Conservation (phyloP, 2,329 filamentous ascomycete genomes). For the Botrytis medusae region DNA sequence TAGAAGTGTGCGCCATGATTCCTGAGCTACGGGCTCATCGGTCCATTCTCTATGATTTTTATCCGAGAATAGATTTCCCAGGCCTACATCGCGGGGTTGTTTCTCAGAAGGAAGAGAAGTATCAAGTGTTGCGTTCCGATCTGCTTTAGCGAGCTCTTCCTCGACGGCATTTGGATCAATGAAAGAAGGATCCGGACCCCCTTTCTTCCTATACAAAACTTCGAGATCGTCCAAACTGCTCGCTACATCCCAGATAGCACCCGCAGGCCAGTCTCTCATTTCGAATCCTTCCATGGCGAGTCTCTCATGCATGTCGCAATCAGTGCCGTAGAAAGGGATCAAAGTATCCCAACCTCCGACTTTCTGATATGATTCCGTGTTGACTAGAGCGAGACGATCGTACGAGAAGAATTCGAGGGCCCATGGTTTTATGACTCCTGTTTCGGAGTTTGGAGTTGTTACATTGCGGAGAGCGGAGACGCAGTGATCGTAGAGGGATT, state of each 20-base stretch:
- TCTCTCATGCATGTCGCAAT: constrained; percentile 54
- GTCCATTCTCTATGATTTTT: background rate
- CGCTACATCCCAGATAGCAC: constrained; percentile 49
- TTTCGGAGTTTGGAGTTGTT: constrained; percentile 18
- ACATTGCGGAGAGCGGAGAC: constrained; percentile 24
- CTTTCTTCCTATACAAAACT: constrained; percentile 18
- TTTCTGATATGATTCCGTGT: constrained; percentile 42
- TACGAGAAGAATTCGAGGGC: constrained; percentile 54
- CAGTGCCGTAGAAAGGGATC: constrained; percentile 56
- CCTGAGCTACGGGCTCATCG: constrained; percentile 8
- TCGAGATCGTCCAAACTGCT: constrained; percentile 34
- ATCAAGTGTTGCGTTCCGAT: background rate
- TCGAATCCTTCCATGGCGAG: constrained; percentile 47
- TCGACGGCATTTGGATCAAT: constrained; percentile 1
- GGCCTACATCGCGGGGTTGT: background rate
- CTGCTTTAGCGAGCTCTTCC: constrained; percentile 5
- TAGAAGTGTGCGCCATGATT: constrained; percentile 37
- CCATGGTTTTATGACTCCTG: constrained; percentile 41
- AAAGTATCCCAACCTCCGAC: constrained; percentile 55
- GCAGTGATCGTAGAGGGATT: constrained; percentile 25
- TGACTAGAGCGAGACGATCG: constrained; percentile 54
- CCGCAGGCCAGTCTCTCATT: constrained; percentile 43
- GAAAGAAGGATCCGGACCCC: background rate
- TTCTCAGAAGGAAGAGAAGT: too few species aligned
- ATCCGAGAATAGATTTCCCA: background rate